A percentile compares a stretch with the other conserved stretches of the same genome.
These are phyloP conservation scores for Phytophthora ramorum DNA, from an alignment of 352 stramenopile species.

Conservation along the genomic window DNA sequence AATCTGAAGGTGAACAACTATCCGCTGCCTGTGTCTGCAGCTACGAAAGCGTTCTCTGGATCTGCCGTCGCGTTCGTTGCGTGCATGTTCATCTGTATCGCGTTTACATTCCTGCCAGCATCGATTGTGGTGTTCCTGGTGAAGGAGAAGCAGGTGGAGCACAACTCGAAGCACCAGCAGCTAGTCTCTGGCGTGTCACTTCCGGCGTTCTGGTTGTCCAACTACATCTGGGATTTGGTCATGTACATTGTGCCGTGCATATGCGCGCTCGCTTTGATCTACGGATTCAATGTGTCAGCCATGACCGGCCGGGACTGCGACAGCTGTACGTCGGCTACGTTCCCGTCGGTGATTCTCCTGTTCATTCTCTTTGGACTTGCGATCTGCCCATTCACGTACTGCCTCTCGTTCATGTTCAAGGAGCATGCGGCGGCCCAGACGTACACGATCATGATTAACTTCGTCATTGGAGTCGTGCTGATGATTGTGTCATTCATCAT, in stretches of 20 bases:
- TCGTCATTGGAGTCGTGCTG: constrained; percentile 58
- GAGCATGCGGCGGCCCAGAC: constrained; percentile 62
- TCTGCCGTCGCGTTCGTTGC: constrained; percentile 40
- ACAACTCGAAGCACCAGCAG: constrained; percentile 97
- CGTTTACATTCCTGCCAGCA: constrained; percentile 89
- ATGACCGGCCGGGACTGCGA: constrained; percentile 55
- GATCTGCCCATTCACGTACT: constrained; percentile 64
- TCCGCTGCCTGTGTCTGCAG: constrained; percentile 46
- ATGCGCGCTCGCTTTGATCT: constrained; percentile 45
- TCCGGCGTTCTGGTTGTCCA: constrained; percentile 95
- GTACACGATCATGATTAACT: constrained; percentile 69
- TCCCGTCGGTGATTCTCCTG: constrained; percentile 53
- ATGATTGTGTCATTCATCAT: constrained; percentile 64
- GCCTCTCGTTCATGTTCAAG: constrained; percentile 64
- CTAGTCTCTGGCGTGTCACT: constrained; percentile 93
- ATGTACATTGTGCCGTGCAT: constrained; percentile 87
- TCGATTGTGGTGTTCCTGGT: constrained; percentile 95
- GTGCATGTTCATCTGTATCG: constrained; percentile 82
- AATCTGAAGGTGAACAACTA: constrained; percentile 55
- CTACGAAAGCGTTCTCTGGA: constrained; percentile 37
- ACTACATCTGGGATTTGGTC: constrained; percentile 92
- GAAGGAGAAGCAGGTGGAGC: constrained; percentile 85
- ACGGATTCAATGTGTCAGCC: constrained; percentile 42
- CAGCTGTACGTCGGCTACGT: constrained; percentile 46
- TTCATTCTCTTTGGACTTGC: constrained; percentile 63